Conservation (phyloP, 176 grass and related monocot genomes). For the Melocanna baccifera region DNA sequence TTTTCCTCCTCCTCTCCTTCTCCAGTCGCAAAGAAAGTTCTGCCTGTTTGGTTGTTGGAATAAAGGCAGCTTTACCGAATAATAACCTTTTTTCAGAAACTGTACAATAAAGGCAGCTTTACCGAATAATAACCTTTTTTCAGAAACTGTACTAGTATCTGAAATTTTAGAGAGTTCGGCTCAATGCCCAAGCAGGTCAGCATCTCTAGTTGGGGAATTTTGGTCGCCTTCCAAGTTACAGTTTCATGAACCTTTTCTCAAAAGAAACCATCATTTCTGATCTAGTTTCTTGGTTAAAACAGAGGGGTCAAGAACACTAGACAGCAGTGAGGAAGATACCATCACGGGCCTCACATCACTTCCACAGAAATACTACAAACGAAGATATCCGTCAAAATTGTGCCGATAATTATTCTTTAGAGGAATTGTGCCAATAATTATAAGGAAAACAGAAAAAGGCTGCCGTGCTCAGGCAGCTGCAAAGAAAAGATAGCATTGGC, state of each 20-base stretch:
- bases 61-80: too few relatives aligned
- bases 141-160: too few relatives aligned
- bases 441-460: neutral
- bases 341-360: neutral
- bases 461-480: neutral
- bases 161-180: neutral
- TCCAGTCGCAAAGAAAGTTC: too few relatives aligned
- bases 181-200: neutral
- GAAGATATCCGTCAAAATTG: neutral
- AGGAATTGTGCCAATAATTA: neutral
- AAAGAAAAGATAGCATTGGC: neutral
- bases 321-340: neutral
- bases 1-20: too few relatives aligned
- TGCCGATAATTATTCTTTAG: neutral
- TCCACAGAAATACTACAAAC: neutral
- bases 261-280: too few relatives aligned
- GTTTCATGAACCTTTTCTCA: neutral
- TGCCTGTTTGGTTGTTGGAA: too few relatives aligned
- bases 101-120: too few relatives aligned
- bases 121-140: too few relatives aligned
- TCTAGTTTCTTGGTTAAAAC: too few relatives aligned
- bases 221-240: neutral
- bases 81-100: too few relatives aligned
- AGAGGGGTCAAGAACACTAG: neutral
- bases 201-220: neutral